A percentile compares a stretch with the other conserved stretches of the same genome.
These are phyloP conservation scores for Fusarium sp. DNA, from an alignment of 2,329 filamentous ascomycete genomes.

Conservation along the genomic window DNA sequence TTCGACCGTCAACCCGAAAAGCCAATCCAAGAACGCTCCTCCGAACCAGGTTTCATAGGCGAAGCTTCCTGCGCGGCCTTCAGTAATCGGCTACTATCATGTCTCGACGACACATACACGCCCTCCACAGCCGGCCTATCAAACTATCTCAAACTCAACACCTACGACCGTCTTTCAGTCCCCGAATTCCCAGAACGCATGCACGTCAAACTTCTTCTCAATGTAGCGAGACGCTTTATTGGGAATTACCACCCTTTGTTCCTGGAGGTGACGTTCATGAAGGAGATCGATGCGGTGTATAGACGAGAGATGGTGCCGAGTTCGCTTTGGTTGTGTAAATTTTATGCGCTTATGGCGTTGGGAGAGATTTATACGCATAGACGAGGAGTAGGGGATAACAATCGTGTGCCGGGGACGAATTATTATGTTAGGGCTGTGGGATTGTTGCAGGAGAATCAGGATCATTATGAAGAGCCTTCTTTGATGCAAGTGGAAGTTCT, in stretches of 20 bases:
- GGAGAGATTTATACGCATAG: slow-evolving; percentile 59
- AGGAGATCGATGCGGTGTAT: slow-evolving; percentile 52
- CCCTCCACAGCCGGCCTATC: slow-evolving; percentile 45
- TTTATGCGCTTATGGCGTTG: slow-evolving; percentile 58
- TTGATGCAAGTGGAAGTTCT: slow-evolving; percentile 58
- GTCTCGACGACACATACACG: slow-evolving; percentile 45
- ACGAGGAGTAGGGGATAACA: slow-evolving; percentile 43
- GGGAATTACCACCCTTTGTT: slow-evolving; percentile 50
- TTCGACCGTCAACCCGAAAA: slow-evolving; percentile 43
- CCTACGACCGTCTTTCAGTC: neutral
- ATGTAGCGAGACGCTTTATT: slow-evolving; percentile 47
- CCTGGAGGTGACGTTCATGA: slow-evolving; percentile 53
- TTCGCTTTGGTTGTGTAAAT: slow-evolving; percentile 55
- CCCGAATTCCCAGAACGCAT: slow-evolving; percentile 44
- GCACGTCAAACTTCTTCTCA: slow-evolving; percentile 47
- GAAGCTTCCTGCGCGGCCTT: slow-evolving; percentile 49
- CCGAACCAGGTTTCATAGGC: slow-evolving; percentile 47
- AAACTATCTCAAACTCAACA: slow-evolving; percentile 41
- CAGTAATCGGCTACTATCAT: slow-evolving; percentile 46
- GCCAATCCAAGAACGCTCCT: slow-evolving; percentile 29
- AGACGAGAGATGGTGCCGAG: slow-evolving; percentile 48
- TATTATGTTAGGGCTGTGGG: slow-evolving; percentile 57
- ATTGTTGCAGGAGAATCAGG: slow-evolving; percentile 50
- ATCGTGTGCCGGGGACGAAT: slow-evolving; percentile 55
- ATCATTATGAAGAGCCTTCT: slow-evolving; percentile 57